Base-by-base conservation (phyloP, 208 protist species). In the Trypanosoma cruzi region DNA sequence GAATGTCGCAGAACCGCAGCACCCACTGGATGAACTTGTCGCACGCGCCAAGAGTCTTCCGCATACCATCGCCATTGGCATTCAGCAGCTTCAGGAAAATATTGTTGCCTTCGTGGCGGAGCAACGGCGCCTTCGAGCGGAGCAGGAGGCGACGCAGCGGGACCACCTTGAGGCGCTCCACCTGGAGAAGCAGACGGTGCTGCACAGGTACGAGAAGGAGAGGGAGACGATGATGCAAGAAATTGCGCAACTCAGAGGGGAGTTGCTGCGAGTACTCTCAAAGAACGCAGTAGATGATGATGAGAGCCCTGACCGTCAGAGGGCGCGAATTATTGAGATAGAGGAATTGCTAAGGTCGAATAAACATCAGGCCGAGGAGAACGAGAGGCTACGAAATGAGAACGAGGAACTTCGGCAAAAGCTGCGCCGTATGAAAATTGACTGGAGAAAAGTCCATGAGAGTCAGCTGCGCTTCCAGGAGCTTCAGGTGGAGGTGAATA, bases 391-490 rank as follows among this genome's bases (percentile, higher is more conserved):
- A 13, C 49, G 66, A 5, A 24, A 16, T 22, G 54, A 79, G 36
- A 66, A 79, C 11, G 76, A 8, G 6, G 28, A 31, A 26, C 29
- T 79, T 29, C 50, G 28, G 40, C 18, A n/a, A 24, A 79, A 81
- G 57, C 22, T 73, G 28, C 60, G 62, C 16, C 48, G 61, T 13
- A 4, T 81, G 59, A 72, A 63, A 37, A 55, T 81, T 11, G 76
- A 81, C 42, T 81, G 76, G 76, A 37, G 37, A 53, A 81, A 75
- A 53, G 73, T 79, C 10, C 59, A 70, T 24, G 71, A 79, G 34
- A 77, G 61, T 34, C 68, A 71, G 44, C 16, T 59, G 37, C 72
- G 64, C 22, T 70, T 65, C 37, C 72, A 79, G 54, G 34, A 79
- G 34, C 65, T 81, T 36, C 65, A 79, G 44, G 18, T 79, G 24